Evolutionary conservation across 2,329 filamentous ascomycete genomes (phyloP).

Genomic region (Curvularia hawaiiensis): DNA sequence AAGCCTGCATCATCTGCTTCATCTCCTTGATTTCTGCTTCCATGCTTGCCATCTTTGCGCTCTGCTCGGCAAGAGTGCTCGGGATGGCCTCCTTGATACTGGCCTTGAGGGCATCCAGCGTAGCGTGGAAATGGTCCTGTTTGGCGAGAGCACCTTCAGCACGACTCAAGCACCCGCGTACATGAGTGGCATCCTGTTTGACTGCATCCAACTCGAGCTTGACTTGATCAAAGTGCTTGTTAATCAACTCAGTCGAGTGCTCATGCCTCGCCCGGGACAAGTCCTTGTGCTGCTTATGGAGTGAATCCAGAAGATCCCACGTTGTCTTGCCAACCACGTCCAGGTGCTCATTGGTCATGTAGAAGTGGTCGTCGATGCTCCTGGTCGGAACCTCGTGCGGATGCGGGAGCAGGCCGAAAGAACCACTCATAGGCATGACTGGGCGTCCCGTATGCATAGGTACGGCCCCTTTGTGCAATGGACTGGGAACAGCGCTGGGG

Average conservation of each 20-base stretch:
- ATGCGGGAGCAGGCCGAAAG: slow-evolving; percentile 7
- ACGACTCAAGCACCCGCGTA: slow-evolving; percentile 9
- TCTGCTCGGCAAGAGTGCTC: slow-evolving; percentile 29
- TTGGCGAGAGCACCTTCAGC: slow-evolving; percentile 16
- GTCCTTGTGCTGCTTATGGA: slow-evolving; percentile 20
- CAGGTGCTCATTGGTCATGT: slow-evolving; percentile 45
- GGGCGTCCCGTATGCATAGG: slow-evolving; percentile 12
- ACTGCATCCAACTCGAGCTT: slow-evolving; percentile 32
- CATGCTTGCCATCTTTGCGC: slow-evolving; percentile 30
- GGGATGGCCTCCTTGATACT: slow-evolving; percentile 36
- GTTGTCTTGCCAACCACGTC: slow-evolving; percentile 38
- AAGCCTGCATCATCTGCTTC: slow-evolving; percentile 28
- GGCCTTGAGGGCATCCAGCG: slow-evolving; percentile 34
- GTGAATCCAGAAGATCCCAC: slow-evolving; percentile 30
- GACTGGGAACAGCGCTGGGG: slow-evolving; percentile 41
- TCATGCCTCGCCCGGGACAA: slow-evolving; percentile 26
- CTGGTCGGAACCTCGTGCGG: slow-evolving; percentile 16
- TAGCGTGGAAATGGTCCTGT: slow-evolving; percentile 23
- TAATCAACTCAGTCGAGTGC: slow-evolving; percentile 22
- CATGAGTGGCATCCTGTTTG: slow-evolving; percentile 29
- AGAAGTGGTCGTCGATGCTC: slow-evolving; percentile 40
- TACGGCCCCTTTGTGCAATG: slow-evolving; percentile 27
- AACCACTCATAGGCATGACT: slow-evolving; percentile 1
- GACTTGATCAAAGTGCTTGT: slow-evolving; percentile 33
- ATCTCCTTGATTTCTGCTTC: slow-evolving; percentile 34